Conservation (phyloP, 352 stramenopile genomes). For the Pythium aristosporum region DNA sequence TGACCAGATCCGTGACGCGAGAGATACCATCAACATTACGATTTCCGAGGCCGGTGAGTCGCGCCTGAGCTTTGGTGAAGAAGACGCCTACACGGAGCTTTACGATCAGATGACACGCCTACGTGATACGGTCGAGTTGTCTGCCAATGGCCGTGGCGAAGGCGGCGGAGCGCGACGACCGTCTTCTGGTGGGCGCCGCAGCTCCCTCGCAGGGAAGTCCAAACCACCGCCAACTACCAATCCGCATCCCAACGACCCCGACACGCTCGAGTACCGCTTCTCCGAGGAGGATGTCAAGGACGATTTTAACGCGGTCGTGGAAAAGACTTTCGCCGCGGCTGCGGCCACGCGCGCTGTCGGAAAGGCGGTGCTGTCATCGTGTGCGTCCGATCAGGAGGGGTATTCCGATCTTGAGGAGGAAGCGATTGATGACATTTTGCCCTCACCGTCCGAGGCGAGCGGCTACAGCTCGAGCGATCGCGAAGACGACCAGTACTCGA, state of each 20-base stretch:
- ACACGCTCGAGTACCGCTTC: slow-evolving; percentile 21
- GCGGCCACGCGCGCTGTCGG: slow-evolving; percentile 52
- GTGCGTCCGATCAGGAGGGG: slow-evolving; percentile 33
- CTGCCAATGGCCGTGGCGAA: not conserved
- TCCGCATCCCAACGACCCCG: slow-evolving; percentile 1
- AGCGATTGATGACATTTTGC: slow-evolving; percentile 16
- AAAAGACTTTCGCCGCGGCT: slow-evolving; percentile 66
- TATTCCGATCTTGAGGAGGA: slow-evolving; percentile 15
- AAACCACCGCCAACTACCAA: not conserved
- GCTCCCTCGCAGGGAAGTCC: not conserved
- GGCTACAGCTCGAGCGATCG: slow-evolving; percentile 44
- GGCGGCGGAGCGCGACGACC: not conserved
- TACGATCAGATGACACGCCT: slow-evolving; percentile 57
- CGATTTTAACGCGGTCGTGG: slow-evolving; percentile 56
- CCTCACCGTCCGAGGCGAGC: slow-evolving; percentile 23
- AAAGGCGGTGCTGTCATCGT: slow-evolving; percentile 54
- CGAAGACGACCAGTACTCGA: slow-evolving; percentile 48
- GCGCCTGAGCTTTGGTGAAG: slow-evolving; percentile 31
- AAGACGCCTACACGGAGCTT: slow-evolving; percentile 51
- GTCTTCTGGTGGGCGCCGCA: slow-evolving; percentile 5
- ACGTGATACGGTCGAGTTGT: slow-evolving; percentile 39
- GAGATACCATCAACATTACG: slow-evolving; percentile 66
- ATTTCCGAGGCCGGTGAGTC: slow-evolving; percentile 58
- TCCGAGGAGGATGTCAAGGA: slow-evolving; percentile 29
- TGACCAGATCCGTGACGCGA: slow-evolving; percentile 59